Base-by-base conservation (phyloP, 78 protist species). In the Bigelowiella natans region DNA sequence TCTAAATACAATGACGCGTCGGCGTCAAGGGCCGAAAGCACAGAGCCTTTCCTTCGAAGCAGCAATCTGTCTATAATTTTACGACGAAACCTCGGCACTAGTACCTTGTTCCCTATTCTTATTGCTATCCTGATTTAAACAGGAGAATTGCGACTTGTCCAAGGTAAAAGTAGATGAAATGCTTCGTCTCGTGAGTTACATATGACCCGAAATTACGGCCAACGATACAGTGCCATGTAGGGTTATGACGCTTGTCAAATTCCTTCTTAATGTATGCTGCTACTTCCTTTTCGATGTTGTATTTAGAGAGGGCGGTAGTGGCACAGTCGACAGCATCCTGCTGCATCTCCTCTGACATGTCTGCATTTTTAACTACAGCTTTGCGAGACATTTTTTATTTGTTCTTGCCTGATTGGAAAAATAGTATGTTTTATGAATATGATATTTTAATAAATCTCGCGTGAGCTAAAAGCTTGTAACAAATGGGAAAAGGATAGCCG, bases 191-290 rank as follows among this genome's bases (percentile, higher is more conserved):
- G 94, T 98, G 99, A 1, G 99, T 98, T 51, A 98, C 99, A 88
- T 96, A 97, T 30, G 99, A 97, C 73, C 99, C 99, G 39, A 99
- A 99, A 95, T 96, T 97, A 40, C 98, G 94, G 85, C 99, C 99
- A 30, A 98, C 99, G 26, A 98, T 95, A 95, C 95, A 94, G 51
- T 92, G 94, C 98, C 99, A 98, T 0, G 99, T 97, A 31, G 98
- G 98, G 94, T 94, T 92, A 96, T 95, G 96, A 90, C 96, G 97
- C 88, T 95, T 94, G 95, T 97, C 99, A 91, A 97, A 98, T 93
- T 96, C 98, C 94, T 97, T 96, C 95, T 98, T 98, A 93, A 98
- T 97, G 94, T 91, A 94, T 36, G 96, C 97, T 2, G 99, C 99
- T 11, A 98, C 95, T 90, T 98, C 99, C 93, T 97, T 97, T 91